Base-by-base conservation (phyloP, 306 rosid genomes). In the Ammopiptanthus mongolicus region DNA sequence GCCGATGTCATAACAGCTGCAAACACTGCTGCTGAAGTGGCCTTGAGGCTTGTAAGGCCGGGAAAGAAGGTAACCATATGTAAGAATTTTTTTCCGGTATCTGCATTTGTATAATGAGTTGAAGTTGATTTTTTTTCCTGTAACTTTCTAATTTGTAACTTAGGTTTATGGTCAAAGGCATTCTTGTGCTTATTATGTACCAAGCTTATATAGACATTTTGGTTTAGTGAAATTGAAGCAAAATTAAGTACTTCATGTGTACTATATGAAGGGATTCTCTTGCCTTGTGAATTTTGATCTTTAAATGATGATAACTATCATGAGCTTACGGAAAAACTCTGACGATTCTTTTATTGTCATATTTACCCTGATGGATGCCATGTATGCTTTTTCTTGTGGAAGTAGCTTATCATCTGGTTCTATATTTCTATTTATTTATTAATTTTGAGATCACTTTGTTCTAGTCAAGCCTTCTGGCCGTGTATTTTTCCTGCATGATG, bases 11-110 rank as follows among this genome's bases (percentile, higher is more conserved):
- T 91, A 75, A 95, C 96, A 0, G 98, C 98, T 29, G 97, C 96
- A 42, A 94, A 94, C 71, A 88, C 97, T 14, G 98, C 98, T n/a
- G 95, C 98, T n/a, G 98, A 95, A 84, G 97, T 95, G 78, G 97
- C 98, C 52, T 71, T 90, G 89, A 90, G 98, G 82, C 97, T 91
- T 66, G 91, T 90, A 3, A 88, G 91, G 90, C 98, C 98, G 0
- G 98, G 98, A 65, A 91, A 53, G 58, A 94, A 88, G 85, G 97
- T 93, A 81, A 60, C 31, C 22, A 36, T 67, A 17, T 18, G n/a
- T 22, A n/a, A 18, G 34, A 2, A 5, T 33, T 44, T 25, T 58
- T 44, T 39, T 56, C 5, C 31, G 14, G 28, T 29, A 67, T 3
- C 46, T 8, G 18, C 5, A 25, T 23, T 15, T 66, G 57, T 25